Evolutionary conservation across 2,329 filamentous ascomycete species (phyloP).

Genomic region (Chaetomiaceae sp.): DNA sequence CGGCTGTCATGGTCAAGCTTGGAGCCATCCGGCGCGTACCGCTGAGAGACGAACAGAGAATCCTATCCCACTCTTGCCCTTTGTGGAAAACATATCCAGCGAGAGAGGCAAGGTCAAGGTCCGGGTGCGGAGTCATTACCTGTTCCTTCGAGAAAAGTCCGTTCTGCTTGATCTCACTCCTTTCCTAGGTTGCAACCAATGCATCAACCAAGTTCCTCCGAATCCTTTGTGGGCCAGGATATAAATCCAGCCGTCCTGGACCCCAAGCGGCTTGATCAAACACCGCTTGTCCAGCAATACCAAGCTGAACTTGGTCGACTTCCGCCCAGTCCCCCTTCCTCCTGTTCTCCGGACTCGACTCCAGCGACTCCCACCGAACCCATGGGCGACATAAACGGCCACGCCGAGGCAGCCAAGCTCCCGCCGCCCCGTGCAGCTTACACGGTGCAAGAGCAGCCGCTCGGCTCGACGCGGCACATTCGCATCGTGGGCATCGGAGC

Average conservation of each 20-base stretch:
- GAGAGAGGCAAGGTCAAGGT: constrained; percentile 6
- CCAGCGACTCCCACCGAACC: constrained; percentile 3
- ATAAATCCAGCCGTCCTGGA: constrained; percentile 1
- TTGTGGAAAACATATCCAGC: neutral
- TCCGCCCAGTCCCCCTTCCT: neutral
- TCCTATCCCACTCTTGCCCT: constrained; percentile 8
- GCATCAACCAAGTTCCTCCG: neutral
- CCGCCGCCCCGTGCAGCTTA: constrained; percentile 25
- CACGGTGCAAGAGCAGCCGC: constrained; percentile 34
- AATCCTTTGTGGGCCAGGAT: neutral
- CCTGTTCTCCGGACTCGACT: neutral
- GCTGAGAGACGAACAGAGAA: neutral
- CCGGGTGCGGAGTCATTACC: constrained; percentile 8
- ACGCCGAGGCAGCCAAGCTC: constrained; percentile 3
- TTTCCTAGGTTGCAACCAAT: neutral
- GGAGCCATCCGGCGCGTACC: too few relatives aligned
- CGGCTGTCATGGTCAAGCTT: neutral
- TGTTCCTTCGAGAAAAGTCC: neutral
- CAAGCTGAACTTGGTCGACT: neutral
- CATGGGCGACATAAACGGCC: constrained; percentile 11
- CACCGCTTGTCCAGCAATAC: neutral
- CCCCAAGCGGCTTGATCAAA: neutral
- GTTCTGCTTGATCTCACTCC: too few relatives aligned
- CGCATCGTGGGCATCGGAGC: constrained; percentile 44
- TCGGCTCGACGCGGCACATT: constrained; percentile 38